These are phyloP conservation scores for Bacidia gigantensis DNA, from an alignment of 495 filamentous ascomycete genomes.

Conservation along the genomic window DNA sequence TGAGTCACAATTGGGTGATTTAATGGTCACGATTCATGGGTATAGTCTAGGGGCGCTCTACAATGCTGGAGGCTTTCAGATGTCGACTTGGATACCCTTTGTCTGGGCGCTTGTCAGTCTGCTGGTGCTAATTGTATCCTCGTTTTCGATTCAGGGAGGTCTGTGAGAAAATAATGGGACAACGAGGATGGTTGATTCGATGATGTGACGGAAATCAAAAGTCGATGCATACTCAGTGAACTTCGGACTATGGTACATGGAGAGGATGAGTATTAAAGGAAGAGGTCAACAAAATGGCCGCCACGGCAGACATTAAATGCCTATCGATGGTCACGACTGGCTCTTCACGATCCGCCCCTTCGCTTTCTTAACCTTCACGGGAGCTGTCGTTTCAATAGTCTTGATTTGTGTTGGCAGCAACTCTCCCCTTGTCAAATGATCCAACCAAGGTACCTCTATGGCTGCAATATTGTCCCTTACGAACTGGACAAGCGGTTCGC, in stretches of 20 bases:
- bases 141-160: slow-evolving; percentile 91
- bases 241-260: too few species aligned
- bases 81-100: slow-evolving; percentile 97
- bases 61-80: slow-evolving; percentile 70
- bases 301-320: too few species aligned
- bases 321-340: too few species aligned
- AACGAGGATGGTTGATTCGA: too few species aligned
- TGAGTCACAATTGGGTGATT: too few species aligned
- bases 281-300: too few species aligned
- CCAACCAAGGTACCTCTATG: slow-evolving; percentile 25
- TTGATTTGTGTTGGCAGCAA: slow-evolving; percentile 15
- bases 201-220: too few species aligned
- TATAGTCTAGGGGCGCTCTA: slow-evolving; percentile 79
- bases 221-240: too few species aligned
- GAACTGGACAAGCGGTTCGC: slow-evolving; percentile 35
- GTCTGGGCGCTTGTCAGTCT: slow-evolving; percentile 89
- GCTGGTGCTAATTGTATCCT: slow-evolving; percentile 77
- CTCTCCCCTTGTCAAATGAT: slow-evolving; percentile 16
- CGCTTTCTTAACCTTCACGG: neutral
- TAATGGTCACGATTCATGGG: too few species aligned
- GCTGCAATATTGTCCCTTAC: slow-evolving; percentile 32
- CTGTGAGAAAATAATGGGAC: slow-evolving; percentile 46
- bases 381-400: neutral
- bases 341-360: neutral
- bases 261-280: too few species aligned